Evolutionary conservation across 2,329 filamentous ascomycete genomes (phyloP).

Genomic region (Ceratocystis cacaofunesta): DNA sequence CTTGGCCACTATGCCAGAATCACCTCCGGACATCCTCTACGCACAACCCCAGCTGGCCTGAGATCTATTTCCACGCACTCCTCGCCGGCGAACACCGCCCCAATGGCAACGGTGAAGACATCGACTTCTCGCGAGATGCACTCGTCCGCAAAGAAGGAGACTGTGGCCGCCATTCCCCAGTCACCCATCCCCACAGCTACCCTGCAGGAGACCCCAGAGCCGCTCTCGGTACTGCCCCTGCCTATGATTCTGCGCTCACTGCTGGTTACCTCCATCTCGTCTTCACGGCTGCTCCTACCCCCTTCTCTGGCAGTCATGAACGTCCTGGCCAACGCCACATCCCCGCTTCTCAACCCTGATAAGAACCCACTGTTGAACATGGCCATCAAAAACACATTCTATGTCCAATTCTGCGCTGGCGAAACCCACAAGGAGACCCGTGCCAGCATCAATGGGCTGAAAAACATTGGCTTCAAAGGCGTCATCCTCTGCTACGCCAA

Average conservation of each 20-base stretch:
- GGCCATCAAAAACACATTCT: conserved; percentile 69
- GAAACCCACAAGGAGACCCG: conserved; percentile 55
- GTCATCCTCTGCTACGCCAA: conserved; percentile 74
- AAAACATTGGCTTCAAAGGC: conserved; percentile 62
- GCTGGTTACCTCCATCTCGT: conserved; percentile 54
- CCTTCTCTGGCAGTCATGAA: conserved; percentile 56
- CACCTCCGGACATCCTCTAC: neutral
- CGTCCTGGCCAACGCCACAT: conserved; percentile 53
- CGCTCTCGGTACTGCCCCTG: conserved; percentile 52
- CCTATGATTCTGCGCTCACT: conserved; percentile 53
- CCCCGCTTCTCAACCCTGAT: conserved; percentile 55
- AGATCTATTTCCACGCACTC: neutral
- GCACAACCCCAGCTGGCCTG: neutral
- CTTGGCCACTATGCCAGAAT: neutral
- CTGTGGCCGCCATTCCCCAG: conserved; percentile 7
- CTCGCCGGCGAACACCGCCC: neutral
- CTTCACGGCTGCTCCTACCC: conserved; percentile 51
- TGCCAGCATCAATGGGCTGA: conserved; percentile 48
- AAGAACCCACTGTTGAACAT: conserved; percentile 55
- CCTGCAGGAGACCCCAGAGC: conserved; percentile 22
- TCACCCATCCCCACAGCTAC: neutral
- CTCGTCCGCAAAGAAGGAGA: conserved; percentile 11
- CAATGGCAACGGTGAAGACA: neutral
- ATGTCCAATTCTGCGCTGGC: conserved; percentile 82
- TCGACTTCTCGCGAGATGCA: conserved; percentile 11